Evolutionary conservation across 1,284 basidiomycete species (phyloP), one percentile per base, ranked within the genome.

Genomic region (Leccinum pachyderme): DNA sequence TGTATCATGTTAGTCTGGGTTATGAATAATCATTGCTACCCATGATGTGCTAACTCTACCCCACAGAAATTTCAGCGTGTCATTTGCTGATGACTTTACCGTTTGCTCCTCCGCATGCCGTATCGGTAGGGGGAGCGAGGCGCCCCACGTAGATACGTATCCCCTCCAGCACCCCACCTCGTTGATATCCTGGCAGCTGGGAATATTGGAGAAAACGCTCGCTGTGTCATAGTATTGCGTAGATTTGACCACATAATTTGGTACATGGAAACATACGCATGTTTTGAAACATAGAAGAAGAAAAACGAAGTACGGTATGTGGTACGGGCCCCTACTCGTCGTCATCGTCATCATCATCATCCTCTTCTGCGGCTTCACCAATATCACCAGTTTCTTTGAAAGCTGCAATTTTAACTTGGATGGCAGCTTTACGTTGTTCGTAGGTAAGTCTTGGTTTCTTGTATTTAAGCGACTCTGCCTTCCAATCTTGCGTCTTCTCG

Each of bases 401-500:
- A 60, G 85, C 85, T 66, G 87, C 83, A 74, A 95, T 95, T 80
- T 90, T 95, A 63, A 75, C 79, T 63, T 89, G 84, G 74, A 98
- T 91, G 60, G 80, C 81, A 62, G 79, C 84, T 74, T 83, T 82
- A 72, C 93, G 86, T 79, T 98, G 79, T 59, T 83, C 91, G 66
- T 82, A 74, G 49, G 87, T 93, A 72, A 95, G 89, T 75, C 81
- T 91, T 67, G 66, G 66, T 58, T 77, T 74, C 77, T 83, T 84
- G 83, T 83, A 81, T 75, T 95, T 94, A 71, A 82, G 75, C 57
- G 79, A 79, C 76, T 98, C 95, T 43, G 89, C 80, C 71, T 89
- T 93, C 95, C 95, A 99, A 81, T 98, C 89, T 72, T 84, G 86
- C 56, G 86, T 76, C 83, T 98, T 98, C 63, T 97, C 93, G 47